Conservation (phyloP, 2,329 filamentous ascomycete genomes). For the Hypocreales sp. region DNA sequence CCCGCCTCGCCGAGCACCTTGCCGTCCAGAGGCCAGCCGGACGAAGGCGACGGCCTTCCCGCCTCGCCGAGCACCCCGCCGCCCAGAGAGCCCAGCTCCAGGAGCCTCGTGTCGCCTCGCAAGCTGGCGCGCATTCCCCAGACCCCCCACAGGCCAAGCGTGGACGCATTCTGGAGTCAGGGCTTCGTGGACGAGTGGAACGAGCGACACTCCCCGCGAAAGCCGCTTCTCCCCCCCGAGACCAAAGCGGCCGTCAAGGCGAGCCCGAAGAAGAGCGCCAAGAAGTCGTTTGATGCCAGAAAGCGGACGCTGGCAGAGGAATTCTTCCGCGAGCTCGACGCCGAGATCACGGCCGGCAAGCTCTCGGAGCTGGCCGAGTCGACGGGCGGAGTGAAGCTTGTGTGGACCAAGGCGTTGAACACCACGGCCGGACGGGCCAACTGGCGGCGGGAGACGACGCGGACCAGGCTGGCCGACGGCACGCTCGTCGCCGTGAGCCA, state of each 20-base stretch:
- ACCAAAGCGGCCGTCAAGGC: slow-evolving; percentile 9
- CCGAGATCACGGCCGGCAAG: slow-evolving; percentile 41
- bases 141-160: slow-evolving; percentile 35
- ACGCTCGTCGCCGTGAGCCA: slow-evolving; percentile 14
- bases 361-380: slow-evolving; percentile 40
- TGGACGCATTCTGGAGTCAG: slow-evolving; percentile 45
- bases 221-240: slow-evolving; percentile 16
- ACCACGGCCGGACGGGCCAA: slow-evolving; percentile 64
- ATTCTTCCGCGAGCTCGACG: slow-evolving; percentile 58
- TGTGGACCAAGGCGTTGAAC: slow-evolving; percentile 66
- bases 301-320: slow-evolving; percentile 47
- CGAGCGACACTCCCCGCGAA: slow-evolving; percentile 40
- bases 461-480: slow-evolving; percentile 12
- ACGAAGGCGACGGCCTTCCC: slow-evolving; percentile 3
- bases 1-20: slow-evolving; percentile 5
- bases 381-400: slow-evolving; percentile 55
- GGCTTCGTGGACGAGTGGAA: slow-evolving; percentile 48
- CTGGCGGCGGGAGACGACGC: slow-evolving; percentile 48
- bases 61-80: slow-evolving; percentile 8
- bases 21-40: no score
- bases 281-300: slow-evolving; percentile 43
- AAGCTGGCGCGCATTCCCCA: slow-evolving; percentile 28
- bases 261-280: slow-evolving; percentile 19
- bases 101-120: slow-evolving; percentile 12
- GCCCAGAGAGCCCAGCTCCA: slow-evolving; percentile 7